A percentile compares a stretch with the other conserved stretches of the same genome.
phyloP scores from a whole-genome alignment of 306 rosid genomes.

The Sicyos baderoa region DNA sequence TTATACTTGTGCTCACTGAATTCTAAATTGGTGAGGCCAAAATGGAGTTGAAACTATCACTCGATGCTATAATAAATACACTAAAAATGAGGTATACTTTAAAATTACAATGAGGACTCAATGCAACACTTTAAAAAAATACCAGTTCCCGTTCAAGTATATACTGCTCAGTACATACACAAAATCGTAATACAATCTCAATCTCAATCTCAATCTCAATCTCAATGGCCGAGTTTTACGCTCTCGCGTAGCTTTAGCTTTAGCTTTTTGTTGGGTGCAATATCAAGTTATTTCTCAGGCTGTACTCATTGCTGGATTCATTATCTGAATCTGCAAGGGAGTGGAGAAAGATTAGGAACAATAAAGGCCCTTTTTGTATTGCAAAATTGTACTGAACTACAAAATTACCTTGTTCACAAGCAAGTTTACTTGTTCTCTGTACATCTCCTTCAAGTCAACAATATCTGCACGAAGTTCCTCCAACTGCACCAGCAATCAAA shows the following conservation, averaged over 20 bases:
- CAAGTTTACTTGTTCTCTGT: slow-evolving; percentile 94
- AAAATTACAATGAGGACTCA: slow-evolving; percentile 3
- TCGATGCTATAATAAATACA: neutral
- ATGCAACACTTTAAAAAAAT: slow-evolving; percentile 12
- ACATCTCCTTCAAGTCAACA: slow-evolving; percentile 97
- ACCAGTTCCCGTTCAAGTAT: neutral
- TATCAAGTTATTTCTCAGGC: slow-evolving; percentile 8
- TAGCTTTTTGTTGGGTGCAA: neutral
- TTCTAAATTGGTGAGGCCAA: neutral
- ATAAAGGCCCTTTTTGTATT: too few species aligned
- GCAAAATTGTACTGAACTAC: neutral
- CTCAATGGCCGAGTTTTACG: neutral
- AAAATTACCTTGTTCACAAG: slow-evolving; percentile 76
- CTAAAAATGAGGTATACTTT: slow-evolving; percentile 8
- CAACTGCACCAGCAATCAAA: slow-evolving; percentile 34
- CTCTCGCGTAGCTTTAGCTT: neutral
- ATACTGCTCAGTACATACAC: neutral
- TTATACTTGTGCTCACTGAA: too few species aligned
- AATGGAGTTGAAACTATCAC: neutral
- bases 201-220: neutral
- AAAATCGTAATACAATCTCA: slow-evolving; percentile 10
- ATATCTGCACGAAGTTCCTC: slow-evolving; percentile 99
- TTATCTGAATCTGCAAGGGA: slow-evolving; percentile 16
- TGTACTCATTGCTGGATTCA: slow-evolving; percentile 7
- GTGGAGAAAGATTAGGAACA: slow-evolving; percentile 4